Evolutionary conservation across 345 rosid genomes (phyloP).

Genomic region (Euphorbia tirucalli): DNA sequence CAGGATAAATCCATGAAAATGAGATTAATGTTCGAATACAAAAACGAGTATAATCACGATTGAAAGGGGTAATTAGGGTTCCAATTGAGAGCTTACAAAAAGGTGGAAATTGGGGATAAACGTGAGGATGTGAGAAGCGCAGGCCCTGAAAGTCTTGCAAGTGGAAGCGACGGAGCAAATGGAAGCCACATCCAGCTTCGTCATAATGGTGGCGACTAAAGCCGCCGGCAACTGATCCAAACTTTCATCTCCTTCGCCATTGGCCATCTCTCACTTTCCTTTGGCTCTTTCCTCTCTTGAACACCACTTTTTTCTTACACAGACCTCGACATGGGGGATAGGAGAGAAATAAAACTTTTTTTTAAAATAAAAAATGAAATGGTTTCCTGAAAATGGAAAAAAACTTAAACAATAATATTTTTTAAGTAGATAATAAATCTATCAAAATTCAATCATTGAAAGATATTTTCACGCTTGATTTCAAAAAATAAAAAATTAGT

Average conservation of each 20-base stretch:
- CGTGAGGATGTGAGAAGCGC: slow-evolving; percentile 65
- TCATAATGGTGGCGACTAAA: slow-evolving; percentile 58
- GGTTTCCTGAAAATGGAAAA: too few species aligned
- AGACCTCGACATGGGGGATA: too few species aligned
- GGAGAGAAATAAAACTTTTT: too few species aligned
- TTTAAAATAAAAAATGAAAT: too few species aligned
- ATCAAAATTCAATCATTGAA: too few species aligned
- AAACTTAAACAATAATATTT: too few species aligned
- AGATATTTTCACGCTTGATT: too few species aligned
- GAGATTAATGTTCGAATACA: not conserved
- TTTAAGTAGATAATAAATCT: too few species aligned
- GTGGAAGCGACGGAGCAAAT: slow-evolving; percentile 76
- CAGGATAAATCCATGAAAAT: not conserved
- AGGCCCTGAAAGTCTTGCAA: slow-evolving; percentile 47
- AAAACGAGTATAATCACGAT: not conserved
- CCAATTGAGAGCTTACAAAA: slow-evolving; percentile 56
- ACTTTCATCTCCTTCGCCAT: slow-evolving; percentile 21
- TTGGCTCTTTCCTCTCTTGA: too few species aligned
- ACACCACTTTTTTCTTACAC: not conserved
- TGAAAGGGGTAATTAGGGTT: too few species aligned
- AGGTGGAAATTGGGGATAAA: slow-evolving; percentile 74
- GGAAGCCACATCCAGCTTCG: slow-evolving; percentile 74
- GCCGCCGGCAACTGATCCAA: slow-evolving; percentile 73
- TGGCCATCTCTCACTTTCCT: slow-evolving; percentile 17
- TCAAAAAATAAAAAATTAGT: too few species aligned